These are phyloP conservation scores for Irpex lacteus DNA, from an alignment of 1,284 basidiomycete species.

Conservation along the genomic window DNA sequence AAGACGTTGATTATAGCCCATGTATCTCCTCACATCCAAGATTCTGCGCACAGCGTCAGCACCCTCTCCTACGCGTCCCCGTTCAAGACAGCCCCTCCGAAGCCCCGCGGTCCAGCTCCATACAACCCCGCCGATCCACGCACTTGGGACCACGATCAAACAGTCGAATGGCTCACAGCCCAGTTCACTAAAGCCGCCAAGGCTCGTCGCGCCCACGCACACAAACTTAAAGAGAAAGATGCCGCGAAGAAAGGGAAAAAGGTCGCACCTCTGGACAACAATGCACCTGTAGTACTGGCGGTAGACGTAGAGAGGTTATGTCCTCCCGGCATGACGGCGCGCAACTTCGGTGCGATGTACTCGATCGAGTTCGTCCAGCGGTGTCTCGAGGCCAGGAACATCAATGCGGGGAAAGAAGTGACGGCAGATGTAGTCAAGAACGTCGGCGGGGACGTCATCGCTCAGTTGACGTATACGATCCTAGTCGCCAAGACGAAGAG, in stretches of 20 bases:
- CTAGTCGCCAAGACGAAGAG: conserved; percentile 28
- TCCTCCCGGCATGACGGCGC: conserved; percentile 27
- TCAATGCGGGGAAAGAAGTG: conserved; percentile 8
- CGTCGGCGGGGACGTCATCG: conserved; percentile 22
- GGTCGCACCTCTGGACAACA: conserved; percentile 10
- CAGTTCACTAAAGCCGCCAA: conserved; percentile 23
- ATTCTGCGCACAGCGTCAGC: conserved; percentile 30
- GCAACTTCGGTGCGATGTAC: conserved; percentile 26
- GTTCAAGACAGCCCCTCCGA: conserved; percentile 29
- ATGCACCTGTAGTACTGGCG: conserved; percentile 13
- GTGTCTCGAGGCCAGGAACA: conserved; percentile 20
- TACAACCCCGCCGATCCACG: conserved; percentile 30
- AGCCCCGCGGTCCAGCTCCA: conserved; percentile 24
- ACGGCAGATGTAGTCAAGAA: conserved; percentile 19
- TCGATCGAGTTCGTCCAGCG: conserved; percentile 28
- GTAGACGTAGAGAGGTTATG: conserved; percentile 26
- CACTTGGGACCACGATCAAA: conserved; percentile 30
- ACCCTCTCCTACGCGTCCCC: conserved; percentile 33
- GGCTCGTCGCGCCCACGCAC: conserved; percentile 7
- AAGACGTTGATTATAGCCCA: conserved; percentile 34
- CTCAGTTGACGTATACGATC: conserved; percentile 25
- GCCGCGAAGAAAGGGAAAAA: conserved; percentile 16
- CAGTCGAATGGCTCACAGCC: conserved; percentile 24
- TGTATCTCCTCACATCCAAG: conserved; percentile 36
- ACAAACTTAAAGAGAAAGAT: conserved; percentile 14